Evolutionary conservation across 495 filamentous ascomycete genomes (phyloP), one percentile per base, ranked within the genome.

Genomic region (Sordaria brevicollis): DNA sequence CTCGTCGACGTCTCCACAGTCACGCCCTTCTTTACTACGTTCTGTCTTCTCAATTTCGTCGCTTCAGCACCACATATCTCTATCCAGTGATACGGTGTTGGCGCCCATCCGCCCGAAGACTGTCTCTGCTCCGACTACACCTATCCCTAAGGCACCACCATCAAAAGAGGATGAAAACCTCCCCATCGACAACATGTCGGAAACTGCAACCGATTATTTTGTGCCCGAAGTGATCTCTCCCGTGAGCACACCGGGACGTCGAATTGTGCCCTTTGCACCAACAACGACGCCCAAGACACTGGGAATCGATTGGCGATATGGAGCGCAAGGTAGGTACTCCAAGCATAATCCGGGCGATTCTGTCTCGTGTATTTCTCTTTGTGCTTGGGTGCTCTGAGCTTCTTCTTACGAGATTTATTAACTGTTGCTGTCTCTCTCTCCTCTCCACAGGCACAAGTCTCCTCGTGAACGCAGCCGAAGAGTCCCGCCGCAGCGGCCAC

Each of bases 251-350:
- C 25, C 25, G 8, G 49, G 25, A 62, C 25, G 49, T 62, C 25
- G 49, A 62, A 21, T 62, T 13, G 49, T 62, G 25, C 49, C 49
- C 4, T 31, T 62, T 13, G n/a, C n/a, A n/a, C n/a, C n/a, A n/a
- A 7, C 13, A 31, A 62, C 25, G 33, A 25, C 25, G 2, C 13
- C 25, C 6, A 62, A 62, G 49, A 62, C 49, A 15, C 13, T 17
- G 25, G 49, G 49, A 31, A 62, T 62, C 49, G 75, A 75, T 35
- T 79, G 77, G 77, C 73, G 67, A 37, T 77, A 78, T 72, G 77
- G 75, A 1, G 70, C 68, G 15, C 77, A 79, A 77, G 77, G 77
- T 79, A 72, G n/a, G n/a, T n/a, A n/a, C n/a, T n/a, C n/a, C n/a
- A n/a, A 35, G 74, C 65, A 69, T 10, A 17, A 66, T 57, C 21